Evolutionary conservation across 2,329 filamentous ascomycete genomes (phyloP), one percentile per base, ranked within the genome.

Genomic region (Diaporthe amygdali): DNA sequence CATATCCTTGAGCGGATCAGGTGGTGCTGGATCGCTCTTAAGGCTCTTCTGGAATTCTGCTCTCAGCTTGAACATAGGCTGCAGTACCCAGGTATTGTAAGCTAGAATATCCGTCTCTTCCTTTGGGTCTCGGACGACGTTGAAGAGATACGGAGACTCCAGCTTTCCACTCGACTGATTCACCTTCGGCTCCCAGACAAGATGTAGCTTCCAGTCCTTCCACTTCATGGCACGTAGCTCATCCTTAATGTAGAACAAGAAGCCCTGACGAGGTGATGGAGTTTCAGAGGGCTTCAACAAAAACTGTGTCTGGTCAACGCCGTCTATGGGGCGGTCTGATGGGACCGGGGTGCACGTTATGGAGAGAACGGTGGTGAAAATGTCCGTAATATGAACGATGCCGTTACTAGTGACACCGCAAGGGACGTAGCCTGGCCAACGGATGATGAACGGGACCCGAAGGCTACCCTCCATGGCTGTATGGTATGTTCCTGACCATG

Each of bases 381-480:
- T 61, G 25, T 81, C 80, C 0, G 80, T 81, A 6, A 80, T 76
- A 25, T 81, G 79, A 0, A 81, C 79, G 20, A 76, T 80, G 3
- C 77, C 75, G 51, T 81, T 81, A 6, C 78, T 78, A 0, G 74
- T 78, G 0, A 73, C 70, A 0, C 73, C 74, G 14, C 71, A 52
- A 0, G 80, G 80, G 0, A 81, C 78, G 0, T 74, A 66, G 1
- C 78, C 77, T 0, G 79, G 79, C 80, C 80, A 81, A 3, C 78
- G 71, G 2, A 81, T 74, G n/a, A 81, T 81, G 64, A 78, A 81
- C 0, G 80, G 79, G 0, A 81, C 80, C 3, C 80, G 76, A 1
- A 81, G 55, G 2, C 79, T 80, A 0, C 80, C 79, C 39, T 81
- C 80, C 80, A 81, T 81, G 1, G 80, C 79, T 0, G 79, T 81